phyloP scores from a whole-genome alignment of 2,329 filamentous ascomycete species.

The Aaosphaeria arxii region DNA sequence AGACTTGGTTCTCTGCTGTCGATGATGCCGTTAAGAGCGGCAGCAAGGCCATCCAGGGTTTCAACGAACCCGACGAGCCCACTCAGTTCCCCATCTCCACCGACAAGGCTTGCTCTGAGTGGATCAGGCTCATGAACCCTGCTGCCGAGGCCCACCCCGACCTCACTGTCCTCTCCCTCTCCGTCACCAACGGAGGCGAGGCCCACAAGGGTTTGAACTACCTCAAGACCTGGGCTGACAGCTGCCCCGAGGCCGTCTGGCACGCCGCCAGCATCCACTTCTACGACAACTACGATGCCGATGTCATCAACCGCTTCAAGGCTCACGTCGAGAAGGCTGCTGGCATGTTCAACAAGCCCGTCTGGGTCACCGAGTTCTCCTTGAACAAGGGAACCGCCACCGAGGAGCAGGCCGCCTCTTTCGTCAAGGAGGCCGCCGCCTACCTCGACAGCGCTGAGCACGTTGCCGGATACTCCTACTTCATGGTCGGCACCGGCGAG shows the following conservation, averaged over 20 bases:
- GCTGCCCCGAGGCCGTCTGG: slow-evolving; percentile 32
- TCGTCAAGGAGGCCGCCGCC: slow-evolving; percentile 31
- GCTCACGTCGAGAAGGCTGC: slow-evolving; percentile 37
- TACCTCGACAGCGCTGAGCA: slow-evolving; percentile 30
- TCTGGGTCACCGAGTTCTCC: slow-evolving; percentile 41
- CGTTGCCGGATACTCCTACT: slow-evolving; percentile 37
- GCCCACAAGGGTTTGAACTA: slow-evolving; percentile 27
- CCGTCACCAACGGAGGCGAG: slow-evolving; percentile 22
- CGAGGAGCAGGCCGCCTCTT: slow-evolving; percentile 24
- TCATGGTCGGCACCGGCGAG: slow-evolving; percentile 32
- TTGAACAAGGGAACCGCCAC: slow-evolving; percentile 27
- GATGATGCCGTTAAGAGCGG: slow-evolving; percentile 30
- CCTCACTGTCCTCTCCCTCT: slow-evolving; percentile 31
- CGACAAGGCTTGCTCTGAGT: slow-evolving; percentile 27
- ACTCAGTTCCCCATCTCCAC: slow-evolving; percentile 33
- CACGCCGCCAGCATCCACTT: slow-evolving; percentile 39
- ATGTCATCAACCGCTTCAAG: slow-evolving; percentile 33
- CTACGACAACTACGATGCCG: slow-evolving; percentile 32
- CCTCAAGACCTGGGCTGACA: slow-evolving; percentile 27
- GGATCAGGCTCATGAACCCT: slow-evolving; percentile 33
- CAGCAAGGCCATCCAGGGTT: slow-evolving; percentile 34
- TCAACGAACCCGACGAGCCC: slow-evolving; percentile 38
- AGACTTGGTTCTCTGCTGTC: slow-evolving; percentile 40
- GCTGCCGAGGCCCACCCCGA: slow-evolving; percentile 23
- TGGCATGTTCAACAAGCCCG: slow-evolving; percentile 22